Evolutionary conservation across 2,329 filamentous ascomycete genomes (phyloP), one percentile per base, ranked within the genome.

Genomic region (Neonectria punicea): DNA sequence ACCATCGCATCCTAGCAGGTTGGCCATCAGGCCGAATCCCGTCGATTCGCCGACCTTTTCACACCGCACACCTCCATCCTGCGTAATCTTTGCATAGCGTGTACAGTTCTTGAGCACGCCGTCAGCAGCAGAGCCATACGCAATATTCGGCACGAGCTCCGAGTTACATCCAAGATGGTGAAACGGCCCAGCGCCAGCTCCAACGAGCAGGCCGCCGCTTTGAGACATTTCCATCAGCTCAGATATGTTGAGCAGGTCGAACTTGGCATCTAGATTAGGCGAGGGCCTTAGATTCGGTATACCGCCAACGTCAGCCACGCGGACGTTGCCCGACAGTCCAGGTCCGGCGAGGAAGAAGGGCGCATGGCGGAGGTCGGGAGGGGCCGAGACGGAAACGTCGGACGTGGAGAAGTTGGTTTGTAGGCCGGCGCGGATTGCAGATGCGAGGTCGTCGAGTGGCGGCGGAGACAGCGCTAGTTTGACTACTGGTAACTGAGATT

Each of bases 241-340:
- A 1, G 77, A 75, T 5, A 82, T 59, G 1, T 73, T 69, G 2
- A 73, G 44, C 53, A 81, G 57, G 3, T 75, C 73, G 61, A 77
- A 84, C 39, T 72, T 79, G 16, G 74, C 75, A 1, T 77, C 69
- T 8, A 80, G 68, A 5, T 76, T 73, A 0, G 81, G 80, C 0
- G 32, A 51, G 0, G 82, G 82, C 11, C 77, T 75, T 0, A 84
- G 75, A 61, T 83, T 80, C 1, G 76, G 70, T 25, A 80, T 80
- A 0, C 82, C 83, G 5, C 83, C 83, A 20, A 85, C 72, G 53
- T 85, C 83, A 16, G 79, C 81, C 5, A 84, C 75, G 41, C 75
- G 75, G 34, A 77, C 73, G 4, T 75, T 74, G 1, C 83, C 82
- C 5, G 72, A 78, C 9, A 85, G 74, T 0, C 83, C 83, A 2